Conservation (phyloP, 179 eudicot species). For the Carnegiea gigantea region DNA sequence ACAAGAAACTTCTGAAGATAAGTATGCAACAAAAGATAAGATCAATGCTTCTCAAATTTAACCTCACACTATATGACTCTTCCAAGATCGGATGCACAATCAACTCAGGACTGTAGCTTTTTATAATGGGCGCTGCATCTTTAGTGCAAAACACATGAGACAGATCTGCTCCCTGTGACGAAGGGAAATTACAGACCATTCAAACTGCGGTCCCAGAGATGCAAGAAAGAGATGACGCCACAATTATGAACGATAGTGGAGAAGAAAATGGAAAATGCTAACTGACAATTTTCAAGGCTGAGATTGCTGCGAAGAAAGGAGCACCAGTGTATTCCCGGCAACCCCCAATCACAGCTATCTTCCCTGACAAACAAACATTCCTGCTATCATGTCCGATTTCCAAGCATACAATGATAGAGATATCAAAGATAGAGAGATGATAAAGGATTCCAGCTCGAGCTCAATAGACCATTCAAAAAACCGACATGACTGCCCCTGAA, state of each 20-base stretch:
- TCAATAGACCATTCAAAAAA: no score
- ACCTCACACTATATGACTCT: constrained; percentile 91
- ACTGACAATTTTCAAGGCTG: constrained; percentile 94
- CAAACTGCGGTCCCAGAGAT: constrained; percentile 8
- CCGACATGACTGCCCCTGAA: no score
- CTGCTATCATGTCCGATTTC: constrained; percentile 7
- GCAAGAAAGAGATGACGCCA: constrained; percentile 5
- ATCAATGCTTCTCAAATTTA: constrained; percentile 6
- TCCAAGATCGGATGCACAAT: constrained; percentile 95
- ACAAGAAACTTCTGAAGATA: background rate
- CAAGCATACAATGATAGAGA: background rate
- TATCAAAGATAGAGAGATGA: background rate
- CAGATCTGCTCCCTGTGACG: constrained; percentile 86
- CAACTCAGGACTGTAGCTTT: constrained; percentile 93
- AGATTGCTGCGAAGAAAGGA: constrained; percentile 94
- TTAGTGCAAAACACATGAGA: constrained; percentile 95
- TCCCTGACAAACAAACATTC: constrained; percentile 54
- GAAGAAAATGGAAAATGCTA: background rate
- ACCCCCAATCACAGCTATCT: constrained; percentile 97
- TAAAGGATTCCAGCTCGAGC: no score
- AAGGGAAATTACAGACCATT: constrained; percentile 11
- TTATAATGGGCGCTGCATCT: constrained; percentile 96
- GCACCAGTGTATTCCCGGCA: constrained; percentile 99
- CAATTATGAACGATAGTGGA: background rate
- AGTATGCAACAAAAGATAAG: background rate